Evolutionary conservation across 148 eudicot species (phyloP), one percentile per base, ranked within the genome.

Genomic region (Chenopodium quinoa): DNA sequence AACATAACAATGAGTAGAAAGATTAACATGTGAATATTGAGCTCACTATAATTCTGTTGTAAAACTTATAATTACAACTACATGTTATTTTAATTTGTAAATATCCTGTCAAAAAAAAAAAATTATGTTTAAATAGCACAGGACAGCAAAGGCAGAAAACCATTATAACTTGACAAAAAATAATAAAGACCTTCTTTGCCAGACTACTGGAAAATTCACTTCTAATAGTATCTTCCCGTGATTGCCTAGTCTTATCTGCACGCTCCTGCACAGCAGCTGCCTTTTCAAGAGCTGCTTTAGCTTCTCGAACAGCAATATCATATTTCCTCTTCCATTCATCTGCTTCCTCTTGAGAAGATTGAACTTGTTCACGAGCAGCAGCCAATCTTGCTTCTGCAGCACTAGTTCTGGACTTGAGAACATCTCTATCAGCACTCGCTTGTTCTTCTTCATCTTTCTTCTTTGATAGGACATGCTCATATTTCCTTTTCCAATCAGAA

Each of bases 301-400:
- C 90, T 89, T 96, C 99, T 83, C 89, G 89, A 54, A 91, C 93
- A 69, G 98, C 99, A 83, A 92, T 82, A 74, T 90, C 95, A 75
- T 88, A 94, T 79, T 92, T 94, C 11, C 98, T 89, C 82, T 91
- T 94, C 99, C 99, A 96, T 84, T 96, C 98, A 75, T 86, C 90
- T 2, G 98, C 97, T 88, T 96, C 99, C 80, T 94, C 98, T 82
- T 90, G 97, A 79, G 98, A 93, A 82, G 99, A 94, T 71, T 89
- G 86, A 73, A 94, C 89, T 80, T 91, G 94, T 84, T 96, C 99
- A 9, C 85, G 92, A 73, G 99, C 95, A 81, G 99, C 98, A 79
- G 93, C 97, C 54, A 94, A 71, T 78, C 99, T 88, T 75, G 99
- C 99, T 82, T 94, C 98, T 54, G 99, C 97, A 67, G 99, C 97